Percentiles rank a stretch among this genome's conserved stretches.
Evolutionary conservation across 192 early-diverging fungal genomes (phyloP).

Genomic region (Dissophora ornata): DNA sequence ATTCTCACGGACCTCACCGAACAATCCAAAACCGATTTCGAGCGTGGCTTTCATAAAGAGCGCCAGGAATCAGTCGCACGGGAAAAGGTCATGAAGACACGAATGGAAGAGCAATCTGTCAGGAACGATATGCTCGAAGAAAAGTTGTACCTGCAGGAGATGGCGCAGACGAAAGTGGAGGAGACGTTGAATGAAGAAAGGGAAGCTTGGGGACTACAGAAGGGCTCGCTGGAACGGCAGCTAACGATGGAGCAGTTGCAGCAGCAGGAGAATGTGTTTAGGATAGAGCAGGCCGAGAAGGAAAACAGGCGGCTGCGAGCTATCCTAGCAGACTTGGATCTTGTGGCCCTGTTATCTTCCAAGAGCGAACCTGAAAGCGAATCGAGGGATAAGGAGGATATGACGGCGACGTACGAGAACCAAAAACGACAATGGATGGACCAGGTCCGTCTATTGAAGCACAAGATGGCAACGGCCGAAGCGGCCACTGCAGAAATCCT

Average conservation of each 20-base stretch:
- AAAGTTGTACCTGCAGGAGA: conserved; percentile 3
- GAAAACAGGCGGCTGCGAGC: conserved; percentile 23
- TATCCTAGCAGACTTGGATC: conserved; percentile 31
- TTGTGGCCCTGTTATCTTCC: neutral
- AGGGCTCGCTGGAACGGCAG: conserved; percentile 35
- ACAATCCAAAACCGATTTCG: conserved; percentile 16
- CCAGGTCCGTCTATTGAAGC: conserved; percentile 10
- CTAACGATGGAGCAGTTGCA: conserved; percentile 39
- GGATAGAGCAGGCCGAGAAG: conserved; percentile 10
- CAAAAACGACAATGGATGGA: conserved; percentile 27
- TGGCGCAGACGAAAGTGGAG: neutral
- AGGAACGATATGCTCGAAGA: conserved; percentile 16
- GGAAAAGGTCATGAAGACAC: conserved; percentile 5
- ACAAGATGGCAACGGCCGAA: conserved; percentile 39
- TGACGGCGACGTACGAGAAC: conserved; percentile 10
- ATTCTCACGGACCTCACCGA: conserved; percentile 19
- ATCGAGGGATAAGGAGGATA: neutral
- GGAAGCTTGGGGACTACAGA: conserved; percentile 15
- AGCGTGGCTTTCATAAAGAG: conserved; percentile 8
- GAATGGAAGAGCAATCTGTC: conserved; percentile 9
- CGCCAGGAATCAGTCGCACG: neutral
- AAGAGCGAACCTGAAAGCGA: neutral
- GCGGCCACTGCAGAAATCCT: conserved; percentile 25
- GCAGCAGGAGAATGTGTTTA: conserved; percentile 21
- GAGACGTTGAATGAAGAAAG: conserved; percentile 8